Evolutionary conservation across 192 early-diverging fungal species (phyloP).

Genomic region (Coemansia umbellata): DNA sequence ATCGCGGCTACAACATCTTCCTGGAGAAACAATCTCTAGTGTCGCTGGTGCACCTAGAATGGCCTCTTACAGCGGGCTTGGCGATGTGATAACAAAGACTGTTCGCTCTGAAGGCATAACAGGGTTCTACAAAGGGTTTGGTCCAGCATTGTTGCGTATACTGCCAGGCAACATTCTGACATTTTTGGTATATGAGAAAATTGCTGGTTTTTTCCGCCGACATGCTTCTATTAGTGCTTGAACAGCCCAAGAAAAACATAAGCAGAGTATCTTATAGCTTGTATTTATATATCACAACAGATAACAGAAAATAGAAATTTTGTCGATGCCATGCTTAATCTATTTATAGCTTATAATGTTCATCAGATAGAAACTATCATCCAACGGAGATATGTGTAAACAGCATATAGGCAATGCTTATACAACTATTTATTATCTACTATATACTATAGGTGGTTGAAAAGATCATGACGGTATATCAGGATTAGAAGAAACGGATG

Average conservation of each 20-base stretch:
- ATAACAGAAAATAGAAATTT: neutral
- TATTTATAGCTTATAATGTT: neutral
- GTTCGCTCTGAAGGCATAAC: constrained; percentile 66
- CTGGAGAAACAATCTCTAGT: constrained; percentile 29
- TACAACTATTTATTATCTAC: too few species aligned
- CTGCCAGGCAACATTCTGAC: constrained; percentile 92
- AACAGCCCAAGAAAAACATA: too few species aligned
- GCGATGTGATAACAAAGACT: constrained; percentile 69
- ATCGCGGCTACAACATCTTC: constrained; percentile 74
- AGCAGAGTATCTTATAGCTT: neutral
- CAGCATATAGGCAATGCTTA: neutral
- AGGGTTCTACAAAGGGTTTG: constrained; percentile 92
- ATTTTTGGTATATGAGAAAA: constrained; percentile 92
- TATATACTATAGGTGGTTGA: too few species aligned
- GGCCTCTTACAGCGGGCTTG: constrained; percentile 64
- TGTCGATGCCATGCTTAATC: neutral
- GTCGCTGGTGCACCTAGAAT: constrained; percentile 41
- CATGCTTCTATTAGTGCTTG: constrained; percentile 30
- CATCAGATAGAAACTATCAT: too few species aligned
- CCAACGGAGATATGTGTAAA: too few species aligned
- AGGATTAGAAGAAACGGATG: neutral
- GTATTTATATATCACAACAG: neutral
- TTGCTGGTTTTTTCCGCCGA: constrained; percentile 58
- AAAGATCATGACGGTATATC: neutral
- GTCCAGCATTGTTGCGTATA: constrained; percentile 81